These are phyloP conservation scores for Boletellus ananiceps DNA, from an alignment of 768 basidiomycete species.

Conservation along the genomic window DNA sequence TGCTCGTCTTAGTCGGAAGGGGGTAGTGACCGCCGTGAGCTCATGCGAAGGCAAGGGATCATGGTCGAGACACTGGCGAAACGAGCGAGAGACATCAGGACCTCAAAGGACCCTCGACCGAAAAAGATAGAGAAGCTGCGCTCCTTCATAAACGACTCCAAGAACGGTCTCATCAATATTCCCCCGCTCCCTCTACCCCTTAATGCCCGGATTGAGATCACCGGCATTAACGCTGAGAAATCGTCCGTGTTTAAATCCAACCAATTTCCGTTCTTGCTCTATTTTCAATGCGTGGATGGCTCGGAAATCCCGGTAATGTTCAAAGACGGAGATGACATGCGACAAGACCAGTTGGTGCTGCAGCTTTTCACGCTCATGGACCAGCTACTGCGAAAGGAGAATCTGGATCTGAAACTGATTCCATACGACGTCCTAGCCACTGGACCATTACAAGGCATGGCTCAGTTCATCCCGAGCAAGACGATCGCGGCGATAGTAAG, in stretches of 20 bases:
- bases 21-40: constrained; percentile 77
- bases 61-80: constrained; percentile 83
- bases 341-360: constrained; percentile 96
- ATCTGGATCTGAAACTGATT: constrained; percentile 85
- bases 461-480: constrained; percentile 92
- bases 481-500: constrained; percentile 92
- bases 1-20: constrained; percentile 51
- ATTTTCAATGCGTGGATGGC: constrained; percentile 82
- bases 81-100: constrained; percentile 81
- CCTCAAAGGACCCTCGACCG: constrained; percentile 87
- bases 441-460: constrained; percentile 90
- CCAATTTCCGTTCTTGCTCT: constrained; percentile 85
- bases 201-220: constrained; percentile 79
- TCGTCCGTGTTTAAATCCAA: constrained; percentile 98
- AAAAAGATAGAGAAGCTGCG: constrained; percentile 98
- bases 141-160: constrained; percentile 77
- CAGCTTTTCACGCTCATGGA: constrained; percentile 99
- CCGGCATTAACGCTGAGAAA: constrained; percentile 86
- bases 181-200: constrained; percentile 83
- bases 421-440: constrained; percentile 94
- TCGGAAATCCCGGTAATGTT: constrained; percentile 93
- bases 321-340: constrained; percentile 98
- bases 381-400: constrained; percentile 86
- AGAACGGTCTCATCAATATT: constrained; percentile 78
- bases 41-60: constrained; percentile 88